Evolutionary conservation across 805 yeast genomes (phyloP).

Genomic region (Blastobotrys attinorum): DNA sequence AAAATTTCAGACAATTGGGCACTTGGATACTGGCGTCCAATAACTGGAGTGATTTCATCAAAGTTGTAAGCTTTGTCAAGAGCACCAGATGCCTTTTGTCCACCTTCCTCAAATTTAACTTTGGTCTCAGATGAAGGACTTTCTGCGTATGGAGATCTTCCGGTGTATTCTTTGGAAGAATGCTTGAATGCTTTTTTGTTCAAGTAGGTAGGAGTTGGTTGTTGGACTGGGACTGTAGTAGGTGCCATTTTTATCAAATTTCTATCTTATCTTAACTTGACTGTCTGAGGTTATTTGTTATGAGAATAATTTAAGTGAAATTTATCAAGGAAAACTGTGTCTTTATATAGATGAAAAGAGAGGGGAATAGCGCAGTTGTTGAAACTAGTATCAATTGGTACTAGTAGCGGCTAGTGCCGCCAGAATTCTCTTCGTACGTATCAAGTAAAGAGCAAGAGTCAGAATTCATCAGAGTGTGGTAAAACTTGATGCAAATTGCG

Average conservation of each 20-base stretch:
- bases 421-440: no score
- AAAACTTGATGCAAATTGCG: no score
- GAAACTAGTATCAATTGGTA: no score
- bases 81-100: constrained; percentile 20
- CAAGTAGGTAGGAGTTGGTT: background rate
- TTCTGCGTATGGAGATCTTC: constrained; percentile 24
- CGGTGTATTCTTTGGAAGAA: constrained; percentile 9
- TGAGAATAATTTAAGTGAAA: no score
- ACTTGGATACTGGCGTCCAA: constrained; percentile 26
- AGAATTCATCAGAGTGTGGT: no score
- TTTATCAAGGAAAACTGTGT: no score
- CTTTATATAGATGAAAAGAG: no score
- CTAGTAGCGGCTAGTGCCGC: no score
- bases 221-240: background rate
- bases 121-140: background rate
- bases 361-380: no score
- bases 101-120: constrained; percentile 9
- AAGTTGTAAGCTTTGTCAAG: constrained; percentile 23
- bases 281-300: no score
- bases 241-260: background rate
- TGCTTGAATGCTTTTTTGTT: background rate
- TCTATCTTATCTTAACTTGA: no score
- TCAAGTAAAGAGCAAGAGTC: no score
- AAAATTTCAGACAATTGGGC: constrained; percentile 23
- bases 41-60: constrained; percentile 25